Base-by-base conservation (phyloP, 352 stramenopile genomes). In the Globisporangium sylvaticum region DNA sequence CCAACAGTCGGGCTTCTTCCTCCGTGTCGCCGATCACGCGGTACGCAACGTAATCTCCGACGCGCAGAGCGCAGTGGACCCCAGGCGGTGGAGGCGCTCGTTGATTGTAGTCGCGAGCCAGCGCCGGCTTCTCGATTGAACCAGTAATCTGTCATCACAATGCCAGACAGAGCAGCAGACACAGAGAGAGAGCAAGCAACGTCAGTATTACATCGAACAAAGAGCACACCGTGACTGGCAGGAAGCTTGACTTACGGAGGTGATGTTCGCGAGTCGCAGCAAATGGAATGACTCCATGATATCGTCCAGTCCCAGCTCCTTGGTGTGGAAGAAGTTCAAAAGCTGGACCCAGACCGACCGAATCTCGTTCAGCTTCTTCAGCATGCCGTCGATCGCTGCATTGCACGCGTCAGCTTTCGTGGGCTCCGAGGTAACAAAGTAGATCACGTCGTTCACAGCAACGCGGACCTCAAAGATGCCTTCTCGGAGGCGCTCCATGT, bases 311-410 rank as follows among this genome's bases (percentile, higher is more conserved):
- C 66, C 64, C 20, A 91, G 63, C 24, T 81, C 81, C 57, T 91
- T 91, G 14, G 78, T 70, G 64, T 94, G 81, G 44, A 92, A 69
- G 22, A 94, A 94, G 58, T 92, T 79, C 42, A 92, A 67, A 52
- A 92, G 55, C 34, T 92, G 79, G 2, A 73, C 83, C 86, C 86
- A 94, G 1, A 77, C 48, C 8, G 69, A 73, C 1, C 83, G 81
- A 22, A 85, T 86, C 29, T 50, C 59, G 54, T 89, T 79, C 25
- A 94, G 58, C 52, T 81, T 79, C 32, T 65, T 56, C 25, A 94
- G 8, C 46, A 90, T 65, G 5, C 86, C 86, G 62, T 90, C 70
- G 4, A 92, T 79, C 25, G 81, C 84, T 55, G 70, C 75, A 68
- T 89, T 74, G 54, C 79, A 91, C 14, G 84, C 87, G n/a, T 90